These are phyloP conservation scores for Diaporthe sp. DNA, from an alignment of 2,329 filamentous ascomycete species.

Conservation along the genomic window DNA sequence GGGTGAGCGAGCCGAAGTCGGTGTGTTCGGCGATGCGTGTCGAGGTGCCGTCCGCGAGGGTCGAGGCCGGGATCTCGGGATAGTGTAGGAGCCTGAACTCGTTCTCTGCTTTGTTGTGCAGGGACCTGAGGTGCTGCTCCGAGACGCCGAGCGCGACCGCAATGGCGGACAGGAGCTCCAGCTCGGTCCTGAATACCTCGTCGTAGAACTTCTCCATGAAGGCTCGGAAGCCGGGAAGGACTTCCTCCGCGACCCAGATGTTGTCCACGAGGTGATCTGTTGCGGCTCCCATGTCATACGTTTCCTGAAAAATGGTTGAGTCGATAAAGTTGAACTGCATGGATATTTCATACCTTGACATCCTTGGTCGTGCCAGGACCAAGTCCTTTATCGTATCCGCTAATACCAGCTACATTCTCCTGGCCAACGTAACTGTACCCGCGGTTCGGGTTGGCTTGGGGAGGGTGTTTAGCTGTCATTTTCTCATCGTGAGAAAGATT, in stretches of 20 bases:
- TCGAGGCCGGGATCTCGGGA: background rate
- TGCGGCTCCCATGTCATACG: background rate
- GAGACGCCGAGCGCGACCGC: background rate
- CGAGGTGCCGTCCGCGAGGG: background rate
- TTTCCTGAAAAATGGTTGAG: background rate
- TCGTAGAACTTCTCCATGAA: background rate
- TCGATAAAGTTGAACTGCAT: background rate
- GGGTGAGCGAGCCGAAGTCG: background rate
- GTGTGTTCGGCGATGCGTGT: background rate
- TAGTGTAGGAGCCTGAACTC: background rate
- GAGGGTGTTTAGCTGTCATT: background rate
- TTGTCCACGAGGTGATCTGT: background rate
- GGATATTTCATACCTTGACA: background rate
- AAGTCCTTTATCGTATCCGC: background rate
- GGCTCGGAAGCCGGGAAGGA: background rate
- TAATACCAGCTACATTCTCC: background rate
- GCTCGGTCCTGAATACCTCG: background rate
- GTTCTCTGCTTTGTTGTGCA: background rate
- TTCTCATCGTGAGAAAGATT: background rate
- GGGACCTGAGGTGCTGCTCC: background rate
- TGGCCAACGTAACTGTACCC: background rate
- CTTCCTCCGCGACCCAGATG: background rate
- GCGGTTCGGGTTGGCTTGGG: background rate
- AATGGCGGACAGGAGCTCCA: background rate
- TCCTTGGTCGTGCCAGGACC: background rate